Evolutionary conservation across 108 stramenopile genomes (phyloP), one percentile per base, ranked within the genome.

Genomic region (Skeletonema menzelii): DNA sequence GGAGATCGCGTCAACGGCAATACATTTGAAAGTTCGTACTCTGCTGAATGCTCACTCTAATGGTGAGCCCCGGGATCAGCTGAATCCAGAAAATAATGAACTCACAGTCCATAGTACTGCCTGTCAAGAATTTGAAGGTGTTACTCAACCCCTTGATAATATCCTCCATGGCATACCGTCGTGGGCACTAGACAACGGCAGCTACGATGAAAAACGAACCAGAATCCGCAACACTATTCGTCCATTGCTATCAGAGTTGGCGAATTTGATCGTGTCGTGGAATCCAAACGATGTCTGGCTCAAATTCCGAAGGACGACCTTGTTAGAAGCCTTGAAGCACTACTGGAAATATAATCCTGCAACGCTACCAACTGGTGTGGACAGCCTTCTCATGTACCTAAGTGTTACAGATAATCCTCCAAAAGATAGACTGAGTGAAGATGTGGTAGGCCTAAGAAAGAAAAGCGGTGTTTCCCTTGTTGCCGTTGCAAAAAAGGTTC

Each of bases 271-370:
- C 38, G 85, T 95, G 8, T 57, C 77, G 57, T 95, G 94, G 94
- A 86, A 85, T 67, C 94, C 94, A 10, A 74, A 72, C 13, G 89
- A 91, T 62, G 19, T 91, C 11, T 95, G 89, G 91, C 73, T 95
- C 37, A 85, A 86, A 64, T 90, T 91, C 58, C 88, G 94, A 27
- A 69, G 89, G 47, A 88, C 86, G 8, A 70, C 83, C 32, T 63
- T 95, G 28, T 57, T 95, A 55, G 90, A 91, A 40, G 77, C 84
- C 27, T 62, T 91, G 68, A 83, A 82, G 72, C 82, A 91, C 64
- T 91, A 83, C 60, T 95, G 94, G 94, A 83, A 84, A 61, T 77
- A 91, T 68, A 89, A 95, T 37, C 88, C 91, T 13, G 85, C 91
- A 14, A 95, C 90, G 17, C 77, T 95, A 4, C 71, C 88, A 5